Evolutionary conservation across 106 monocot genomes (phyloP).

Genomic region (Iris macrosiphon): DNA sequence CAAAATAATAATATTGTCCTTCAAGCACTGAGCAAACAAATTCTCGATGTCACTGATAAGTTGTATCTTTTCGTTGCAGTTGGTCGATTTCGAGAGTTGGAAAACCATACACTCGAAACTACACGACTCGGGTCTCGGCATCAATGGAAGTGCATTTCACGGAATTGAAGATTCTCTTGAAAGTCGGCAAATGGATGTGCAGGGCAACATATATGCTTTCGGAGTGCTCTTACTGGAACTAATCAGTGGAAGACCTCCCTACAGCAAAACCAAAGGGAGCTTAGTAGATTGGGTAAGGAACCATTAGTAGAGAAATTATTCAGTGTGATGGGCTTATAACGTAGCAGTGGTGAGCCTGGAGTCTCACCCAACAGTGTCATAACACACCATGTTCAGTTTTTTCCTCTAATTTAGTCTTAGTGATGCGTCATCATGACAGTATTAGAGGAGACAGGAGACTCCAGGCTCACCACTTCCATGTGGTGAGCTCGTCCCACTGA

Average conservation of each 20-base stretch:
- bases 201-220: constrained; percentile 66
- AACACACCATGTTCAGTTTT: too few relatives aligned
- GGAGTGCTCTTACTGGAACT: constrained; percentile 90
- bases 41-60: too few relatives aligned
- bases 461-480: too few relatives aligned
- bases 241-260: constrained; percentile 68
- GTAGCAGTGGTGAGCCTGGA: too few relatives aligned
- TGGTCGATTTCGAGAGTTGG: constrained; percentile 98
- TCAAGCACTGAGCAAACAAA: too few relatives aligned
- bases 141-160: constrained; percentile 36
- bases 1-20: too few relatives aligned
- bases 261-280: constrained; percentile 55
- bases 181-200: constrained; percentile 43
- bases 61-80: constrained; percentile 33
- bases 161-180: constrained; percentile 33
- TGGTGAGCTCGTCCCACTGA: too few relatives aligned
- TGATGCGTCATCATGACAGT: background rate
- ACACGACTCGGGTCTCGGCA: constrained; percentile 13
- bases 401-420: too few relatives aligned
- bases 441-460: background rate
- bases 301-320: too few relatives aligned
- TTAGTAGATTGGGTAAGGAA: constrained; percentile 79
- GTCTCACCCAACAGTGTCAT: too few relatives aligned
- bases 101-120: constrained; percentile 51
- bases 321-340: too few relatives aligned